These are phyloP conservation scores for Sphagnurus paluster DNA, from an alignment of 1,284 basidiomycete species.

Conservation along the genomic window DNA sequence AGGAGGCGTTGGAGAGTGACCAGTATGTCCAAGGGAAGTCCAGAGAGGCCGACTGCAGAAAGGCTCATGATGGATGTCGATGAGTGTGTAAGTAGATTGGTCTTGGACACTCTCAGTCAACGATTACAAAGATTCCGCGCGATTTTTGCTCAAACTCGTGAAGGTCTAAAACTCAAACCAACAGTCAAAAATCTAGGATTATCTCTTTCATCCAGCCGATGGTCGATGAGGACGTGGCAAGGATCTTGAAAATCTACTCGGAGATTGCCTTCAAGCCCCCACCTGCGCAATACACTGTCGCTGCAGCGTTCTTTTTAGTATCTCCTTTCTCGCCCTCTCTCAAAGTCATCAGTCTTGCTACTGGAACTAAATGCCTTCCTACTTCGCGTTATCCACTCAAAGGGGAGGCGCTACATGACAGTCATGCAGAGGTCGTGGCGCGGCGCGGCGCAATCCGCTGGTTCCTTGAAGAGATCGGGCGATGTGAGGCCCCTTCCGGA, in stretches of 20 bases:
- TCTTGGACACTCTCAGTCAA: no score
- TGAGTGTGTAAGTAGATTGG: no score
- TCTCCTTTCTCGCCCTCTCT: conserved; percentile 16
- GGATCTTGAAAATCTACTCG: conserved; percentile 44
- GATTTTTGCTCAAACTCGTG: no score
- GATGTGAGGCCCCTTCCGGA: conserved; percentile 25
- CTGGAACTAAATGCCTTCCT: conserved; percentile 89
- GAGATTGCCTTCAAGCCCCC: conserved; percentile 48
- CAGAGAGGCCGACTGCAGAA: no score
- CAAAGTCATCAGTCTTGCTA: conserved; percentile 72
- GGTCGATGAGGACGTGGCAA: conserved; percentile 17
- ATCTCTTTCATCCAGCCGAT: conserved; percentile 8
- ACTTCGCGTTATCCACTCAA: conserved; percentile 55
- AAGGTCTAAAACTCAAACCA: no score
- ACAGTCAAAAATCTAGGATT: no score
- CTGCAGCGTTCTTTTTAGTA: conserved; percentile 59
- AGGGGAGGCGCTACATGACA: conserved; percentile 89
- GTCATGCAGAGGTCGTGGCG: conserved; percentile 89
- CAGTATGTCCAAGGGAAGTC: neutral
- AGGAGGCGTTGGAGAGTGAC: neutral
- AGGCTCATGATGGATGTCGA: no score
- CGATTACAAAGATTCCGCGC: no score
- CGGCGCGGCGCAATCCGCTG: conserved; percentile 80
- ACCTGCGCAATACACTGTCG: conserved; percentile 53
- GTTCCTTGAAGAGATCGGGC: conserved; percentile 70